Evolutionary conservation across 2,329 filamentous ascomycete species (phyloP), one percentile per base, ranked within the genome.

Genomic region (Talaromyces amestolkiae): DNA sequence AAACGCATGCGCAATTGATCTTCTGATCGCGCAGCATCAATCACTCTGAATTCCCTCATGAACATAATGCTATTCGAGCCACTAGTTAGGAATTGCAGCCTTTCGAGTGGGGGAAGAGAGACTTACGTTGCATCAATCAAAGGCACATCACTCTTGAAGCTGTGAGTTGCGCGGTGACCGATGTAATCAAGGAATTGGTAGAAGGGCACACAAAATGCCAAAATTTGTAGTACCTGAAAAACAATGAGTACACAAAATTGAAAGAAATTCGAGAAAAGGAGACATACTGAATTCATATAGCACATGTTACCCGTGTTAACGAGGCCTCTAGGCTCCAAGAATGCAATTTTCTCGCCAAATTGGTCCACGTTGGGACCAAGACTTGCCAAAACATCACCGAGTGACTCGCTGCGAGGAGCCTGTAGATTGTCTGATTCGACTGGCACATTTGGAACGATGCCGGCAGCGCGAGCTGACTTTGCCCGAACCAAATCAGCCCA

Each of bases 251-350:
- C 84, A 79, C 53, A 66, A 70, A 63, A 11, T 24, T 4, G 27
- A 22, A 61, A 45, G 58, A 45, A 43, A 15, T n/a, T 27, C 51
- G 13, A 19, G 19, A 3, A 11, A 27, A 35, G 17, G n/a, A 43
- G 10, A 81, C 91, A 81, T 84, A 97, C 94, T 69, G 95, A 97
- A 82, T 98, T 99, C 95, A 99, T 98, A 80, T 99, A 99, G 80
- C 95, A 99, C 91, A 98, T 96, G 76, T 99, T 98, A 59, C 95
- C 95, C 47, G 94, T 96, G 79, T 99, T 99, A 70, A 97, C 91
- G 74, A 99, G 85, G 58, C 95, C 95, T 70, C 94, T 87, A 60
- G 95, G 95, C 79, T 98, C 92, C 60, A 99, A 84, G 74, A 97
- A 97, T 19, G 90, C 84, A 70, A 94, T 82, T 72, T 90, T 91